Evolutionary conservation across 2,329 filamentous ascomycete genomes (phyloP).

Genomic region (Falciphora oryzae): DNA sequence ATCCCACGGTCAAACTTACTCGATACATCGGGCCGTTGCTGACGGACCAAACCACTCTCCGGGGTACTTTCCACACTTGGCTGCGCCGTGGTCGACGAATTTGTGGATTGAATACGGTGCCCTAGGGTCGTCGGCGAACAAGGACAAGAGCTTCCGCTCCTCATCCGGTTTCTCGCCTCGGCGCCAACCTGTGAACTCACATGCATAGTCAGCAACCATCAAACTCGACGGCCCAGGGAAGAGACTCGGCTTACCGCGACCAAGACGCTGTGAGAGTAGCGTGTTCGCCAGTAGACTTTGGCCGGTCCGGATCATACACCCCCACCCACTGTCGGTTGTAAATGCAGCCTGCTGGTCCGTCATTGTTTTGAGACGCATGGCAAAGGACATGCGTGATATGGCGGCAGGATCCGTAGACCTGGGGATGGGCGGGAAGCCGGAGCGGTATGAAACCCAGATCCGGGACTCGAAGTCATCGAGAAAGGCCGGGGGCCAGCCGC

Average conservation of each 20-base stretch:
- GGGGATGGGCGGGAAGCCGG: constrained; percentile 75
- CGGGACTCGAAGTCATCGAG: constrained; percentile 88
- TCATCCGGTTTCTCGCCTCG: constrained; percentile 49
- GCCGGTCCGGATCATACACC: constrained; percentile 96
- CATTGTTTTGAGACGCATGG: constrained; percentile 77
- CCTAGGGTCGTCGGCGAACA: constrained; percentile 81
- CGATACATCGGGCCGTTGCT: constrained; percentile 87
- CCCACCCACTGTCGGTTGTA: constrained; percentile 92
- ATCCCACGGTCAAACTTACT: constrained; percentile 51
- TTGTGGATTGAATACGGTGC: constrained; percentile 93
- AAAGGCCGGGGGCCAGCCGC: constrained; percentile 78
- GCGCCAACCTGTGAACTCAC: constrained; percentile 59
- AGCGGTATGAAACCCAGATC: constrained; percentile 96
- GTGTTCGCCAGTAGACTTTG: constrained; percentile 90
- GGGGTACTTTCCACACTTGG: constrained; percentile 85
- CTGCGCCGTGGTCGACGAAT: constrained; percentile 84
- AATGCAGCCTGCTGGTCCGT: constrained; percentile 70
- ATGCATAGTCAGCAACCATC: not conserved
- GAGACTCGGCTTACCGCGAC: constrained; percentile 57
- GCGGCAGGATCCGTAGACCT: constrained; percentile 72
- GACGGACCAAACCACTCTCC: constrained; percentile 99
- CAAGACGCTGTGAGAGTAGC: constrained; percentile 64
- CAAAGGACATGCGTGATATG: constrained; percentile 65
- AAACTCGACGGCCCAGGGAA: no score
- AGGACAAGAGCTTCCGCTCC: constrained; percentile 66